These are phyloP conservation scores for Lactifluus subvellereus DNA, from an alignment of 768 basidiomycete species.

Conservation along the genomic window DNA sequence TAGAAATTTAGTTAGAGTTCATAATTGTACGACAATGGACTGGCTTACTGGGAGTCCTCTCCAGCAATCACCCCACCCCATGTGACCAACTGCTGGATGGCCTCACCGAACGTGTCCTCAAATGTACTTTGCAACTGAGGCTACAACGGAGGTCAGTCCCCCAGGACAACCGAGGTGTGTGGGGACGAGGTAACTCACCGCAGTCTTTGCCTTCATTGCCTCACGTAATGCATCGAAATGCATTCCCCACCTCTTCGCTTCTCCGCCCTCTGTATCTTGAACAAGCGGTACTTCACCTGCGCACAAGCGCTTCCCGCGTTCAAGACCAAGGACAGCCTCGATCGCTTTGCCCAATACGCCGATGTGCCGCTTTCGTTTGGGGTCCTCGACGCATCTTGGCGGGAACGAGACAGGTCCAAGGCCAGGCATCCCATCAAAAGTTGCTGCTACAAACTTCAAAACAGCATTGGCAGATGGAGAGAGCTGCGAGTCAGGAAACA, in stretches of 20 bases:
- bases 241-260: constrained; percentile 74
- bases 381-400: constrained; percentile 73
- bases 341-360: constrained; percentile 70
- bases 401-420: constrained; percentile 74
- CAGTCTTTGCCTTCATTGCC: constrained; percentile 49
- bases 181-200: constrained; percentile 35
- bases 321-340: constrained; percentile 55
- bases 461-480: constrained; percentile 35
- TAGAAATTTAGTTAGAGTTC: constrained; percentile 12
- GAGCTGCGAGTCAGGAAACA: constrained; percentile 27
- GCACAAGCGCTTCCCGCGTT: constrained; percentile 62
- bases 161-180: background rate
- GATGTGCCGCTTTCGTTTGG: constrained; percentile 64
- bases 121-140: constrained; percentile 50
- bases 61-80: constrained; percentile 69
- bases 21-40: background rate
- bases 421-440: constrained; percentile 64
- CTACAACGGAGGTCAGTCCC: constrained; percentile 32
- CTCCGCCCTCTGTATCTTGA: constrained; percentile 50
- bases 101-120: constrained; percentile 72
- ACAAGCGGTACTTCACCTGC: constrained; percentile 39
- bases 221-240: constrained; percentile 54
- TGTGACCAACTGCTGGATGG: constrained; percentile 67
- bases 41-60: constrained; percentile 57
- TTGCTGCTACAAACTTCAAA: constrained; percentile 21